Base-by-base conservation (phyloP, 139 green algal genomes). In the Picochlorum sp. region DNA sequence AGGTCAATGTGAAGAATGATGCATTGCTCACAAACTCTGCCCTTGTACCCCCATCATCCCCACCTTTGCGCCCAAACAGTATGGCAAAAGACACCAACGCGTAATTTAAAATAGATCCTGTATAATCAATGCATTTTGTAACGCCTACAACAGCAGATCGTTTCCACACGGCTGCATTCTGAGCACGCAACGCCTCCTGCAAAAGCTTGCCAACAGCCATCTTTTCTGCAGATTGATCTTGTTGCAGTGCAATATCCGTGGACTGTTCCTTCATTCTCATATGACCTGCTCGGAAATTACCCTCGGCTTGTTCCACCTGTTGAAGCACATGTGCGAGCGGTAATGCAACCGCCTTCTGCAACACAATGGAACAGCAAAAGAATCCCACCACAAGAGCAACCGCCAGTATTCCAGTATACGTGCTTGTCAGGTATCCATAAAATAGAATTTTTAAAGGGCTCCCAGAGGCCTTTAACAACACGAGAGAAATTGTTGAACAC, bases 1-100 rank as follows among this genome's bases (percentile, higher is more conserved):
- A 73, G 4, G 58, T 68, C 13, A 89, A 72, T 15, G 76, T 80
- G 30, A 78, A 80, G 41, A 91, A 91, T 3, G 82, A 85, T 5
- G 85, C 78, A 30, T 89, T 86, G 32, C 68, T 82, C 5, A 91
- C 69, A 38, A 83, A 80, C 60, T 82, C 46, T 11, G 84, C 84
- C 18, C 74, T 38, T n/a, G 69, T 38, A 24, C 82, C 82, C 13
- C 62, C 18, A 21, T 57, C 58, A 15, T 20, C 44, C 8, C 18
- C 44, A 34, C 37, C 56, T 16, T 46, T 21, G 20, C 49, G 28
- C 1, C n/a, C 21, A 20, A 64, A 76, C 45, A 61, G 37, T 54
- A 90, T 85, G 18, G 87, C 79, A 2, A 64, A 41, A 4, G 59
- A 74, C 21, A 89, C 56, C 13, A 79, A 50, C 3, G 65, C 30